Conservation (phyloP, 345 rosid species). For the Angophora floribunda region DNA sequence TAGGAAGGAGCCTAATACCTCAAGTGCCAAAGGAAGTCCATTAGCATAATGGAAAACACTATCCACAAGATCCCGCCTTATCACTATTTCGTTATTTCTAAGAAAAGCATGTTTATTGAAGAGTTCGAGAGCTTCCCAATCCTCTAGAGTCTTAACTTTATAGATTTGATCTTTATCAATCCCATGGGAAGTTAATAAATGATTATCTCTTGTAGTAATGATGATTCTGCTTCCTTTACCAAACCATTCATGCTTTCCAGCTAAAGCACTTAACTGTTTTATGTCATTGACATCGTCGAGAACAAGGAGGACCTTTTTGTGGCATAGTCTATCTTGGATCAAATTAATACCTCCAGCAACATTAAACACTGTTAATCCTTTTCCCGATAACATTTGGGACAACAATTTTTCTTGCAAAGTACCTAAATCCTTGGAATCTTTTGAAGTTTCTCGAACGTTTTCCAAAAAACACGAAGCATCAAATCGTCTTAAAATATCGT, state of each 20-base stretch:
- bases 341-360: background rate
- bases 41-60: background rate
- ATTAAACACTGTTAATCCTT: background rate
- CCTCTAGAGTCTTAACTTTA: background rate
- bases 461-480: background rate
- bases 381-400: background rate
- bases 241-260: background rate
- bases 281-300: background rate
- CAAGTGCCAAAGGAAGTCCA: background rate
- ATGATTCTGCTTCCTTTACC: background rate
- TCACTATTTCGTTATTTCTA: background rate
- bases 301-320: background rate
- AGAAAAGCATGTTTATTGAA: background rate
- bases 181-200: background rate
- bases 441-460: background rate
- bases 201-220: background rate
- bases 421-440: background rate
- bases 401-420: background rate
- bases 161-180: background rate
- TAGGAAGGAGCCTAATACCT: background rate
- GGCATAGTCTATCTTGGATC: background rate
- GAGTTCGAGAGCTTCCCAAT: background rate
- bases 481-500: background rate
- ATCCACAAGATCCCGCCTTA: background rate
- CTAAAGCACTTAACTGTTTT: background rate